Percentiles rank a stretch among this genome's conserved stretches.
phyloP scores from a whole-genome alignment of 768 basidiomycete species.

The Tubosaeta sp. region DNA sequence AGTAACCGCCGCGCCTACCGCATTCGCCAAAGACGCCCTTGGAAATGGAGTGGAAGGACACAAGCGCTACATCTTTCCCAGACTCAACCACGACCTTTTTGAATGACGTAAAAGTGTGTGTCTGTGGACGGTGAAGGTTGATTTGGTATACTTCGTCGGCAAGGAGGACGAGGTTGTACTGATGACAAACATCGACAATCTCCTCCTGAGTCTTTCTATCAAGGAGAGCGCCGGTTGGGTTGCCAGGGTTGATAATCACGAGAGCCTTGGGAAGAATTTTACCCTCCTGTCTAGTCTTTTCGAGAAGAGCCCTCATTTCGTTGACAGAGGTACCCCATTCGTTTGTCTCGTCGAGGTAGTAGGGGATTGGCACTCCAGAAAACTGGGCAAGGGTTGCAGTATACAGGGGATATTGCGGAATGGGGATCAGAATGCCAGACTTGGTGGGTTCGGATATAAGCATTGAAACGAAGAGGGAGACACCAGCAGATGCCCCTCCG shows the following conservation, averaged over 20 bases:
- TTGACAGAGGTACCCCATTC: conserved; percentile 79
- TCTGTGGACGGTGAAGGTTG: conserved; percentile 71
- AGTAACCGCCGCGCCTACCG: conserved; percentile 95
- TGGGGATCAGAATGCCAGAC: conserved; percentile 87
- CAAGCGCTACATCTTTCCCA: conserved; percentile 59
- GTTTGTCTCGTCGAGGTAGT: conserved; percentile 78
- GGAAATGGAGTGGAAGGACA: conserved; percentile 97
- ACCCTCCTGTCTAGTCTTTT: conserved; percentile 58
- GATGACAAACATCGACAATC: conserved; percentile 81
- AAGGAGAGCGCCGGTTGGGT: conserved; percentile 90
- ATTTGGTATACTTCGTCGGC: conserved; percentile 99
- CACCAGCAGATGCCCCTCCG: conserved; percentile 89
- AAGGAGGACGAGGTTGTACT: conserved; percentile 80
- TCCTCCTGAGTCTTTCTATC: conserved; percentile 63
- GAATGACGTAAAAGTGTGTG: conserved; percentile 86
- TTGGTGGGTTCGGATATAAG: conserved; percentile 59
- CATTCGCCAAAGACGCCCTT: conserved; percentile 97
- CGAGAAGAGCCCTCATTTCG: conserved; percentile 64
- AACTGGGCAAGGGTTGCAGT: conserved; percentile 90
- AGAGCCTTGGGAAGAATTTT: conserved; percentile 67
- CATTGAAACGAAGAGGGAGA: conserved; percentile 80
- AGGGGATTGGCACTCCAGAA: conserved; percentile 77
- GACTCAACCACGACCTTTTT: conserved; percentile 81
- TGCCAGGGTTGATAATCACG: conserved; percentile 98
- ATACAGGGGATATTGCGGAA: conserved; percentile 97